Conservation (phyloP, 192 early-diverging fungal genomes). For the Mortierella claussenii region DNA sequence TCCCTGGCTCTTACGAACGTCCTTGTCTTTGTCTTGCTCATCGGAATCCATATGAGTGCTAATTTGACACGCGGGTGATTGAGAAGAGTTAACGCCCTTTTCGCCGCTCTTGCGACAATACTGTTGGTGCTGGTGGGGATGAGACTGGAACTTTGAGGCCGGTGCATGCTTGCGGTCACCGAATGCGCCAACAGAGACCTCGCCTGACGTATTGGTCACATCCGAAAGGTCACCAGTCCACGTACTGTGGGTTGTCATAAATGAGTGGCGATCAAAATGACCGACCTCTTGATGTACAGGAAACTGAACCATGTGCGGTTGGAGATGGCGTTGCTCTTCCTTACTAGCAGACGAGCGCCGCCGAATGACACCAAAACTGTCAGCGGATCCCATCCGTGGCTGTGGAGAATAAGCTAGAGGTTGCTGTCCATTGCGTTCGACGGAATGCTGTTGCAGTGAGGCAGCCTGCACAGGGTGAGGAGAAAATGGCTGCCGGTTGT, state of each 20-base stretch:
- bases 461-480: background rate
- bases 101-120: constrained; percentile 17
- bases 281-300: constrained; percentile 3
- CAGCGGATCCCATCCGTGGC: constrained; percentile 29
- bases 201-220: constrained; percentile 48
- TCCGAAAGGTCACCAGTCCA: constrained; percentile 51
- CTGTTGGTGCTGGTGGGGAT: background rate
- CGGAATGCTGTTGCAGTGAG: background rate
- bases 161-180: constrained; percentile 26
- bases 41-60: background rate
- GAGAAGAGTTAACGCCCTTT: background rate
- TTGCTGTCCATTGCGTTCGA: background rate
- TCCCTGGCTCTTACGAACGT: constrained; percentile 33
- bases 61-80: background rate
- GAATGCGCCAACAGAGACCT: constrained; percentile 46
- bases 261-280: constrained; percentile 35
- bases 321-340: background rate
- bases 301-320: background rate
- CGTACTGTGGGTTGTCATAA: constrained; percentile 37
- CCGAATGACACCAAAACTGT: constrained; percentile 47
- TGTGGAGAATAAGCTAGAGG: constrained; percentile 3
- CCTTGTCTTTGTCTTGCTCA: constrained; percentile 1
- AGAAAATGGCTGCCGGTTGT: constrained; percentile 1
- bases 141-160: background rate
- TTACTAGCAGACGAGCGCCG: constrained; percentile 11